Conservation (phyloP, 78 protist species). For the Creolimax fragrantissima region DNA sequence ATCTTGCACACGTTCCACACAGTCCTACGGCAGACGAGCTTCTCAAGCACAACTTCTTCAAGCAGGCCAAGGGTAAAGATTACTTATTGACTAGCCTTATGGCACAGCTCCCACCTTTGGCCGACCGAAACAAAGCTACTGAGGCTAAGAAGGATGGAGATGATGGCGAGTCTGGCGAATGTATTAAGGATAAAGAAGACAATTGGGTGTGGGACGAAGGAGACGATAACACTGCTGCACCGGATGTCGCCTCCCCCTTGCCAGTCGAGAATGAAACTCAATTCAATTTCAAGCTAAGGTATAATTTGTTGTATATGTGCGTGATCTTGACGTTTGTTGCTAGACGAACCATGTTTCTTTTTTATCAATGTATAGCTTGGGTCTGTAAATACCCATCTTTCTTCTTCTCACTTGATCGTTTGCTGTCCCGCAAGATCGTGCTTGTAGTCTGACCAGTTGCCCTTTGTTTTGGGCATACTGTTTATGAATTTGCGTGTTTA, state of each 20-base stretch:
- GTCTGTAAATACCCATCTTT: too few species aligned
- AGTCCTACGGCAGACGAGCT: constrained; percentile 14
- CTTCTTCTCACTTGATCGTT: too few species aligned
- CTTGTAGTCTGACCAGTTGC: too few species aligned
- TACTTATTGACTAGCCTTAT: background rate
- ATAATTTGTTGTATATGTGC: background rate
- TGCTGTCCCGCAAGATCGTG: too few species aligned
- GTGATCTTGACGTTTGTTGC: background rate
- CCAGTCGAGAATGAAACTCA: background rate
- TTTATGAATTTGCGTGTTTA: too few species aligned
- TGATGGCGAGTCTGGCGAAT: background rate
- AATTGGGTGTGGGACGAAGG: background rate
- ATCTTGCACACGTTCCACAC: background rate
- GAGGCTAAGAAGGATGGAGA: background rate
- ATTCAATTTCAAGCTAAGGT: constrained; percentile 8
- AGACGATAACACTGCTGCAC: background rate
- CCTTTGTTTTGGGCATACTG: too few species aligned
- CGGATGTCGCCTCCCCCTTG: background rate
- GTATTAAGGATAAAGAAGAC: background rate
- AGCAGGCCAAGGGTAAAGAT: background rate
- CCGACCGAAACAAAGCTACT: background rate
- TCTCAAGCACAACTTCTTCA: constrained; percentile 7
- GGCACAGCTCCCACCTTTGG: constrained; percentile 11
- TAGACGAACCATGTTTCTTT: too few species aligned
- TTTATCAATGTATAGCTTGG: too few species aligned